phyloP scores from a whole-genome alignment of 2,329 filamentous ascomycete species.

The Colletotrichum phormii region DNA sequence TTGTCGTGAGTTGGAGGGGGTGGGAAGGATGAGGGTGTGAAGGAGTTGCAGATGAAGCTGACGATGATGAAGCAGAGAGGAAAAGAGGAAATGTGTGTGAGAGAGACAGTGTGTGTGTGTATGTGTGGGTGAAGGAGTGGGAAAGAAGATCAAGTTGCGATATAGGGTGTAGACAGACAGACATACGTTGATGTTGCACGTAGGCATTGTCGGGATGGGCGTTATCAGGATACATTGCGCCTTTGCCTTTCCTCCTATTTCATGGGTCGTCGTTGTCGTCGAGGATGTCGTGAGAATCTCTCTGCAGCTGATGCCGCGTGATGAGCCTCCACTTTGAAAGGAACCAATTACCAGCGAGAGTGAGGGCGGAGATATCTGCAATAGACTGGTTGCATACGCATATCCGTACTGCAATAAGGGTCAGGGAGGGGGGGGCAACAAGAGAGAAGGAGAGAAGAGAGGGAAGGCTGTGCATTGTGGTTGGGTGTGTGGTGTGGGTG shows the following conservation, averaged over 20 bases:
- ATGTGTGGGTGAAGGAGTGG: background rate
- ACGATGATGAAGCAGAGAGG: background rate
- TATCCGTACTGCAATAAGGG: background rate
- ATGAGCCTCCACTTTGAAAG: conserved; percentile 28
- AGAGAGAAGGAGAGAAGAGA: conserved; percentile 1
- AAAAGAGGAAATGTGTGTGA: background rate
- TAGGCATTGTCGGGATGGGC: conserved; percentile 21
- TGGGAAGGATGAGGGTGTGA: background rate
- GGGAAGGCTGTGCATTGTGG: conserved; percentile 11
- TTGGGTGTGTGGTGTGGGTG: conserved; percentile 7
- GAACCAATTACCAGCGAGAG: conserved; percentile 23
- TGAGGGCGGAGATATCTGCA: conserved; percentile 9
- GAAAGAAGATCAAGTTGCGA: background rate
- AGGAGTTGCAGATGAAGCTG: conserved; percentile 4
- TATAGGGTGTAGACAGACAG: background rate
- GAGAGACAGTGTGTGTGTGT: background rate
- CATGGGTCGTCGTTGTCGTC: background rate
- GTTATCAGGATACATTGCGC: conserved; percentile 29
- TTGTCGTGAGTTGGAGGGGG: conserved; percentile 1
- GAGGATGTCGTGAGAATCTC: conserved; percentile 3
- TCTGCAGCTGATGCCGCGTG: conserved; percentile 1
- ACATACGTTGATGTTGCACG: conserved; percentile 30
- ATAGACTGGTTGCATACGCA: conserved; percentile 21
- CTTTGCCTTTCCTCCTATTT: background rate
- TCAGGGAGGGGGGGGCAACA: background rate